A percentile compares a stretch with the other conserved stretches of the same genome.
These are phyloP conservation scores for Aspergillus pseudonomiae DNA, from an alignment of 2,329 filamentous ascomycete species.

Conservation along the genomic window DNA sequence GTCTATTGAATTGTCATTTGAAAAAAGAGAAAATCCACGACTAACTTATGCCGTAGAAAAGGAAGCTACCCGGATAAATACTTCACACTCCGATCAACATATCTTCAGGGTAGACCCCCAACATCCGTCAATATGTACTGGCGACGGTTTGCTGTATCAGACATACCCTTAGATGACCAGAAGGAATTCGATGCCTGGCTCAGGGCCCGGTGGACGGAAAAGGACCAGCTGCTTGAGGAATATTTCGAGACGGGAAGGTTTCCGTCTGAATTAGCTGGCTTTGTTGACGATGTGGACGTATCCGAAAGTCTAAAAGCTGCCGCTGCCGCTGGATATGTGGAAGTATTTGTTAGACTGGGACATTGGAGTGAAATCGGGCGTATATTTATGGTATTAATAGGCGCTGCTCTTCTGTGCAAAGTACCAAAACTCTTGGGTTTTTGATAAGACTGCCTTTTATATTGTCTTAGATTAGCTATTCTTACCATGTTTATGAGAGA, in stretches of 20 bases:
- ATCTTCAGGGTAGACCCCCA: conserved; percentile 83
- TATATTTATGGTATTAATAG: conserved; percentile 46
- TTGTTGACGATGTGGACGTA: conserved; percentile 49
- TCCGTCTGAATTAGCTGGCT: conserved; percentile 66
- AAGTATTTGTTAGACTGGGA: conserved; percentile 45
- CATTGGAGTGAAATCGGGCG: conserved; percentile 49
- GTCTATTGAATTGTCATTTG: neutral
- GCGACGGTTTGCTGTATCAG: conserved; percentile 77
- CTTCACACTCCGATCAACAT: conserved; percentile 84
- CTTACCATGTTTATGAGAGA: neutral
- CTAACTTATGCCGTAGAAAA: conserved; percentile 53
- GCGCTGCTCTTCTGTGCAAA: conserved; percentile 38
- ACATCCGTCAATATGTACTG: conserved; percentile 98
- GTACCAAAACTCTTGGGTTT: conserved; percentile 28
- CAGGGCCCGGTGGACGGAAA: conserved; percentile 84
- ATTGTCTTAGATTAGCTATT: neutral
- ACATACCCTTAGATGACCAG: conserved; percentile 77
- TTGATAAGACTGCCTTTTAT: conserved; percentile 11
- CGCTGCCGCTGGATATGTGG: conserved; percentile 44
- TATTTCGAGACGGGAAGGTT: conserved; percentile 79
- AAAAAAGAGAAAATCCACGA: neutral
- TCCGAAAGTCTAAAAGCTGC: conserved; percentile 33
- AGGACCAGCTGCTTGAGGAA: conserved; percentile 84
- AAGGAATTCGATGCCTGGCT: conserved; percentile 84
- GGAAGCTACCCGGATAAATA: conserved; percentile 87